Conservation (phyloP, 192 early-diverging fungal genomes). For the Backusella australiensis region DNA sequence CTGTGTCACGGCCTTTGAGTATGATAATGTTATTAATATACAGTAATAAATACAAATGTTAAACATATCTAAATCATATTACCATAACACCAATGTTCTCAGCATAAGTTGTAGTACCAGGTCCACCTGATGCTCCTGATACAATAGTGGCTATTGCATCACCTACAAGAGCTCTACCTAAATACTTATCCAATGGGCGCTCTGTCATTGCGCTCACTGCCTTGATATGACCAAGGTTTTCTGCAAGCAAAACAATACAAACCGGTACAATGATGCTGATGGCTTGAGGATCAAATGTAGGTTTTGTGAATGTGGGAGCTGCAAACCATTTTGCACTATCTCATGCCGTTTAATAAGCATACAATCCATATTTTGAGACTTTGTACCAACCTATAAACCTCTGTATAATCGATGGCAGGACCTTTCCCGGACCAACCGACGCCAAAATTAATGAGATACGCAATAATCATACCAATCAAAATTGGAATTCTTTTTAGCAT, state of each 20-base stretch:
- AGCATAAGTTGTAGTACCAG: constrained; percentile 54
- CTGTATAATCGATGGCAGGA: constrained; percentile 36
- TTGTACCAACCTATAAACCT: constrained; percentile 21
- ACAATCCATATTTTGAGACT: neutral
- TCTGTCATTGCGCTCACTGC: constrained; percentile 48
- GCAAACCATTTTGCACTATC: constrained; percentile 42
- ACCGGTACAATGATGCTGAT: constrained; percentile 53
- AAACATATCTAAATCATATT: neutral
- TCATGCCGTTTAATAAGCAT: neutral
- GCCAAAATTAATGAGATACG: constrained; percentile 38
- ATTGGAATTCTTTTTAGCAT: constrained; percentile 44
- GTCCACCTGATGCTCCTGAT: constrained; percentile 38
- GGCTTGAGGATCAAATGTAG: constrained; percentile 43
- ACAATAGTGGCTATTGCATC: constrained; percentile 57
- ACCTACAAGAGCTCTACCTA: constrained; percentile 52
- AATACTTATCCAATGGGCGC: constrained; percentile 41
- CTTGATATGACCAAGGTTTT: constrained; percentile 58
- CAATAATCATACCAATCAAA: constrained; percentile 42
- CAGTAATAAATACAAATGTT: no score
- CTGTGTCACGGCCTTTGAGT: constrained; percentile 36
- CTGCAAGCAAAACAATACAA: constrained; percentile 47
- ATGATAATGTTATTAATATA: neutral
- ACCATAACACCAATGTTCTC: constrained; percentile 58
- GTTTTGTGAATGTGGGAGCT: constrained; percentile 38
- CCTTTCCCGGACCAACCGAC: constrained; percentile 28